Conservation (phyloP, 2,329 filamentous ascomycete species). For the Trichoderma lentiforme region DNA sequence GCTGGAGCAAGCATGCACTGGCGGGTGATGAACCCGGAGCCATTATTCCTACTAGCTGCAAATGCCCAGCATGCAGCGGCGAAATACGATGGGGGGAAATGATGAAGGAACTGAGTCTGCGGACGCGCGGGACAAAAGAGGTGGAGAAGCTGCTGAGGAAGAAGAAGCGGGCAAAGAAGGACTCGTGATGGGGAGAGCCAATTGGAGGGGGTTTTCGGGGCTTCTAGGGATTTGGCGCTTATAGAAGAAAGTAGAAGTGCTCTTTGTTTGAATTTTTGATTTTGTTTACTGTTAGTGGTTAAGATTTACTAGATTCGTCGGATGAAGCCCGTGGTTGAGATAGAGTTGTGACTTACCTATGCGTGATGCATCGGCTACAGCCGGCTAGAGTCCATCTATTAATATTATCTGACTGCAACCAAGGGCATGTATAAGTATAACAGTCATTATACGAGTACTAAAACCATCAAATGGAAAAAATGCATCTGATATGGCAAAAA, state of each 20-base stretch:
- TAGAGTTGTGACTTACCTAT: not conserved
- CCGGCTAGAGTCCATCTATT: not conserved
- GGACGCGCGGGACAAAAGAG: constrained; percentile 67
- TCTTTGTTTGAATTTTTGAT: not conserved
- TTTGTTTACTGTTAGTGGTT: not conserved
- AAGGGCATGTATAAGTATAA: no score
- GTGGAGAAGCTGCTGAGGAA: constrained; percentile 65
- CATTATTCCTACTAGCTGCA: constrained; percentile 65
- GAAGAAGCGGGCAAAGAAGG: constrained; percentile 34
- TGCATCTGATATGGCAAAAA: not conserved
- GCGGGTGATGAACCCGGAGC: constrained; percentile 34
- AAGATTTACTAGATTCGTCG: not conserved
- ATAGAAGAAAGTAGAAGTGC: not conserved
- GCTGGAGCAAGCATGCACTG: constrained; percentile 55
- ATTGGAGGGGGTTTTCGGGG: not conserved
- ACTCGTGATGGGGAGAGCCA: not conserved
- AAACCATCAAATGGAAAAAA: no score
- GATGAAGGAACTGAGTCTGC: constrained; percentile 77
- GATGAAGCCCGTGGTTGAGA: not conserved
- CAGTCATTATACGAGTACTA: no score
- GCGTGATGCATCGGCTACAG: not conserved
- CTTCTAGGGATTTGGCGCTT: not conserved
- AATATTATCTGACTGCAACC: not conserved
- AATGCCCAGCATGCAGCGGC: constrained; percentile 66
- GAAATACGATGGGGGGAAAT: constrained; percentile 69